Base-by-base conservation (phyloP, 2,329 filamentous ascomycete genomes). In the Cyanodermella asteris region DNA sequence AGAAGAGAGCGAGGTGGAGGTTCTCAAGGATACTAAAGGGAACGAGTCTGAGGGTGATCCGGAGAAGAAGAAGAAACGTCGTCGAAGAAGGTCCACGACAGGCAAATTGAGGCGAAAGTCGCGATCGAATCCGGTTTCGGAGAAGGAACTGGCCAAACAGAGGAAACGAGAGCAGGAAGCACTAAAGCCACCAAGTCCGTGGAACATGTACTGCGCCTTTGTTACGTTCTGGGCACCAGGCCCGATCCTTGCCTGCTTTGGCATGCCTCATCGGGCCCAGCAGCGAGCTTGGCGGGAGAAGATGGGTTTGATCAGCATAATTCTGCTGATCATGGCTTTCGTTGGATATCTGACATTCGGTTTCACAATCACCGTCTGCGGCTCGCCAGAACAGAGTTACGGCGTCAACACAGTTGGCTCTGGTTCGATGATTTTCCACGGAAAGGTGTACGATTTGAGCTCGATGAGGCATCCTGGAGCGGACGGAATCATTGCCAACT, bases 301-400 rank as follows among this genome's bases (percentile, higher is more conserved):
- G 61, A 90, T 97, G 59, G 87, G 87, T 3, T 55, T 97, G 30
- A 77, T 93, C 52, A 91, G 82, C 51, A 70, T 97, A 43, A 97
- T 97, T 44, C 44, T 91, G 16, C 44, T 73, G 31, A 82, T 94
- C 43, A 90, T 82, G 58, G 64, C 68, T 7, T 69, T 82, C 42
- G 84, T 97, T 23, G 87, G 87, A 42, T 97, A 84, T 53, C 56
- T 97, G 27, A 97, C 87, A 0, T 97, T 97, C 41, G 87, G 87
- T 22, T 97, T 97, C 50, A 94, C 78, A 4, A 64, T 75, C 31
- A 71, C 71, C 4, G 87, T 97, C 11, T 97, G 87, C 46, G 69
- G 74, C 10, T 49, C 53, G 3, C 72, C 78, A 6, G 66, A 69
- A 14, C 53, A 68, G 21, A 71, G 84, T 30, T 55, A 94, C 27